Conservation (phyloP, 768 basidiomycete genomes). For the Postia placenta region DNA sequence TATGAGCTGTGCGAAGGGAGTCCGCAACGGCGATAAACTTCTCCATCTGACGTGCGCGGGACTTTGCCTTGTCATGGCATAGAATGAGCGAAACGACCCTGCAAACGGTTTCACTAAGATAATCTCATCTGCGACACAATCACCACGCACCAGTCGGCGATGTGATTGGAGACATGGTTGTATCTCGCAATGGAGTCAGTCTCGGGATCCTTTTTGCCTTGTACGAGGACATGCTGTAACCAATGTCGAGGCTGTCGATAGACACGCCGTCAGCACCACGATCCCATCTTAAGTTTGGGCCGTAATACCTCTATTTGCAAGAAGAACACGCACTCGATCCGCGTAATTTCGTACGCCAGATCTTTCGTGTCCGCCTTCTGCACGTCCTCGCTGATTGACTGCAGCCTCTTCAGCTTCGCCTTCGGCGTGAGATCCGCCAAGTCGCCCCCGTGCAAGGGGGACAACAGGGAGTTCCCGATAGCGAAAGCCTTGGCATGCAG, state of each 20-base stretch:
- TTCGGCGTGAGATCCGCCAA: slow-evolving; percentile 41
- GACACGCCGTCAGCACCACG: background rate
- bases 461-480: slow-evolving; percentile 13
- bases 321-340: slow-evolving; percentile 64
- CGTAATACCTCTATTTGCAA: slow-evolving; percentile 64
- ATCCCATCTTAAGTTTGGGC: background rate
- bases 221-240: slow-evolving; percentile 71
- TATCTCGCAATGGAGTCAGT: slow-evolving; percentile 69
- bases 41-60: slow-evolving; percentile 78
- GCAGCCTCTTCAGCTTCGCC: slow-evolving; percentile 58
- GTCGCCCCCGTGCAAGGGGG: slow-evolving; percentile 24
- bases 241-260: slow-evolving; percentile 75
- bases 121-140: background rate
- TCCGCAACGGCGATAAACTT: slow-evolving; percentile 83
- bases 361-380: slow-evolving; percentile 51
- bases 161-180: slow-evolving; percentile 72
- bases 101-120: background rate
- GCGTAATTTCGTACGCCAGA: slow-evolving; percentile 84
- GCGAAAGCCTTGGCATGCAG: slow-evolving; percentile 41
- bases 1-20: slow-evolving; percentile 75
- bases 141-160: slow-evolving; percentile 68
- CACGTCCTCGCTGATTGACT: slow-evolving; percentile 52
- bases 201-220: slow-evolving; percentile 57
- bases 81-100: slow-evolving; percentile 92
- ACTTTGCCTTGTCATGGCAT: slow-evolving; percentile 72